Conservation (phyloP, 164 flowering plant genomes). For the Magnolia officinalis region DNA sequence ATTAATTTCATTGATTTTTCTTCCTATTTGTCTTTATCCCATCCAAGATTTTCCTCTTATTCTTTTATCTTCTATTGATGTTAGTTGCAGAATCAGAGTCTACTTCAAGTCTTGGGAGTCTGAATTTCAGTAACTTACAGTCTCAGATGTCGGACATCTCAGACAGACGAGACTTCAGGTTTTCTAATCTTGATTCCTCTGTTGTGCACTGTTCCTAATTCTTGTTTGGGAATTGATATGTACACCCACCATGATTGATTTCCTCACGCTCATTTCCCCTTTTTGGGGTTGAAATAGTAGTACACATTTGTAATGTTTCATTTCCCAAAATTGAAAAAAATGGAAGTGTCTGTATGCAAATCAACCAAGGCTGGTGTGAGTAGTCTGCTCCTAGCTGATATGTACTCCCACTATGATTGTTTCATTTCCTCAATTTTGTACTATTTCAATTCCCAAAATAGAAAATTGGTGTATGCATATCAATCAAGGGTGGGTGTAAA, state of each 20-base stretch:
- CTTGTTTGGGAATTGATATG: not conserved
- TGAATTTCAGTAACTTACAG: conserved; percentile 15
- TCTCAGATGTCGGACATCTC: conserved; percentile 25
- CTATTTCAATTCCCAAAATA: not conserved
- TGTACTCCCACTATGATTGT: not conserved
- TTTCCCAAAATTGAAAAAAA: not conserved
- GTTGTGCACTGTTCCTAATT: not conserved
- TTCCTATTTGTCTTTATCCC: not conserved
- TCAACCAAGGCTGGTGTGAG: too few species aligned
- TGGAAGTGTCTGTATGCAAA: too few species aligned
- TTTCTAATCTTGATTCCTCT: not conserved
- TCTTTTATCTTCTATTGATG: not conserved
- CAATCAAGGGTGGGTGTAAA: not conserved
- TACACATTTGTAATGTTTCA: not conserved
- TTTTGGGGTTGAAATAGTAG: not conserved
- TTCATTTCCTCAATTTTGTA: not conserved
- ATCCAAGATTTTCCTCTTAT: not conserved
- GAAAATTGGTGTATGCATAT: not conserved
- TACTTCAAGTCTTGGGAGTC: conserved; percentile 17
- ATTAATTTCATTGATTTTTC: not conserved
- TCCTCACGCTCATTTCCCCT: too few species aligned
- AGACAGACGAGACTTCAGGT: conserved; percentile 33
- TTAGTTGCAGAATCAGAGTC: conserved; percentile 27
- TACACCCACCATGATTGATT: not conserved
- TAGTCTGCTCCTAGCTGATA: too few species aligned